Evolutionary conservation across 108 stramenopile species (phyloP), one percentile per base, ranked within the genome.

Genomic region (Nitzschia inconspicua): DNA sequence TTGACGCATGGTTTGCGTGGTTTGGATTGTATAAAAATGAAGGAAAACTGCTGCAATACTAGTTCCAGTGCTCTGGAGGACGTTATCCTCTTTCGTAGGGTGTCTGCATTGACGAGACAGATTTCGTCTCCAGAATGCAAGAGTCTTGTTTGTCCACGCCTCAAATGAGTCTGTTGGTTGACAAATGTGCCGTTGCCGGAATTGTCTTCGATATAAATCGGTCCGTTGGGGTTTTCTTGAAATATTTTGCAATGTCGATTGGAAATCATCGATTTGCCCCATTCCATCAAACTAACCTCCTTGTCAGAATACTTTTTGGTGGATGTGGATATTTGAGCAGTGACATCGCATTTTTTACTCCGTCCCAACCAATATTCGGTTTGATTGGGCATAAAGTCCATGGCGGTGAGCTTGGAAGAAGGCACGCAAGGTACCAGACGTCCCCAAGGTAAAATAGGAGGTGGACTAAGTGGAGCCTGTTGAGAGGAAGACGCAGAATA

Each of bases 101-200:
- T 63, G 24, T 64, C 62, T 6, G 91, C 75, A 67, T 92, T 90
- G 64, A 95, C 65, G n/a, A 97, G 63, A 24, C 83, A 94, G 20
- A 97, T 89, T 41, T 93, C 94, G 63, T 97, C 96, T 1, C 96
- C 96, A 7, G 88, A 88, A 49, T 95, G 90, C 5, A 97, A 65
- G 50, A 88, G 47, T 7, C 95, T 73, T 47, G 82, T 68, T 70
- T 95, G 82, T 27, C 93, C 88, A 41, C 68, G 73, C 25, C 75
- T 52, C 14, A 96, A 62, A 6, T 78, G 44, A 3, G 66, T 91
- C 22, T 77, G 69, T 28, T 75, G 70, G 57, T 97, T 97, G 67
- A 97, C 73, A 43, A 85, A 61, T 13, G 96, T 97, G 40, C 96
- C 96, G 71, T 97, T 97, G 13, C 88, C 89, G 30, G 89, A 91